Conservation (phyloP, 768 basidiomycete species). For the Clathrus columnatus region DNA sequence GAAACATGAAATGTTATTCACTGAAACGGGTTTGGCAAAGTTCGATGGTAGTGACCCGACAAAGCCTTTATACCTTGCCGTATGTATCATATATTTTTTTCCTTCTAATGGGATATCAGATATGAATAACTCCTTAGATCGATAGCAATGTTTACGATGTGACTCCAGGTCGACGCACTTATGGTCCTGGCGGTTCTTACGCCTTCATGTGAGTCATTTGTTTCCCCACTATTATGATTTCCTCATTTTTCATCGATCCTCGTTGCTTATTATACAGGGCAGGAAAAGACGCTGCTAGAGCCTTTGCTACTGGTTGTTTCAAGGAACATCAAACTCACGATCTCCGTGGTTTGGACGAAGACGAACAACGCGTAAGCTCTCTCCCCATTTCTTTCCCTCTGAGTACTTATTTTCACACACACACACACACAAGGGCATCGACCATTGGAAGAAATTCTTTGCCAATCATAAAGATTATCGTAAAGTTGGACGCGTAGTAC, state of each 20-base stretch:
- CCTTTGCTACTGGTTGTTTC: slow-evolving; percentile 93
- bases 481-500: slow-evolving; percentile 61
- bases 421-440: slow-evolving; percentile 66
- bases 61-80: slow-evolving; percentile 78
- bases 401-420: too few species aligned
- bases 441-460: slow-evolving; percentile 91
- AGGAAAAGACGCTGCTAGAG: slow-evolving; percentile 82
- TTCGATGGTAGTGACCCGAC: slow-evolving; percentile 63
- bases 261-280: slow-evolving; percentile 40
- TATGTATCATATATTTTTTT: slow-evolving; percentile 28
- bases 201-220: slow-evolving; percentile 46
- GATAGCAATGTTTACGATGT: slow-evolving; percentile 93
- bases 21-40: slow-evolving; percentile 53
- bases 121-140: slow-evolving; percentile 42
- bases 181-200: slow-evolving; percentile 86
- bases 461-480: slow-evolving; percentile 68
- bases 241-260: slow-evolving; percentile 10
- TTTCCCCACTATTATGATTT: background rate
- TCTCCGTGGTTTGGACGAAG: slow-evolving; percentile 65
- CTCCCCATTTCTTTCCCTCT: slow-evolving; percentile 1
- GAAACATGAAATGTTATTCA: slow-evolving; percentile 61
- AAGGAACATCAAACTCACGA: slow-evolving; percentile 86
- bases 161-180: slow-evolving; percentile 59
- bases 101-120: slow-evolving; percentile 13
- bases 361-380: slow-evolving; percentile 57